phyloP scores from a whole-genome alignment of 371 early-diverging fungal species.

The Syncephalis plumigaleata region DNA sequence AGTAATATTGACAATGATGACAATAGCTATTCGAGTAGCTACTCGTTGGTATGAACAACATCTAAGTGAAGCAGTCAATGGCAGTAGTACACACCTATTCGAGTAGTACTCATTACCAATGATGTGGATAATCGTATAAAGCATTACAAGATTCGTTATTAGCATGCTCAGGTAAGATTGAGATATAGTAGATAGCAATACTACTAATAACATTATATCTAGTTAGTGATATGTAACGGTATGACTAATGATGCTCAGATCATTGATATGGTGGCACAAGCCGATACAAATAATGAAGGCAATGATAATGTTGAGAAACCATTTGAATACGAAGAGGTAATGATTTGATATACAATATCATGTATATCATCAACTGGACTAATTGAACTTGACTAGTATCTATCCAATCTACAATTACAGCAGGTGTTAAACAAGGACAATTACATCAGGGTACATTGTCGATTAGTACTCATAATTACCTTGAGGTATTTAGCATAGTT shows the following conservation, averaged over 20 bases:
- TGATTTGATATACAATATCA: conserved; percentile 1
- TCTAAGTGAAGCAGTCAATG: conserved; percentile 14
- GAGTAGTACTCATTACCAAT: conserved; percentile 66
- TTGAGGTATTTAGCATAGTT: conserved; percentile 61
- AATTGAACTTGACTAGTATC: conserved; percentile 40
- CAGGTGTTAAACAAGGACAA: conserved; percentile 66
- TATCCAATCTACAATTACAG: conserved; percentile 54
- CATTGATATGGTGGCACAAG: conserved; percentile 69
- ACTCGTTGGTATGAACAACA: conserved; percentile 72
- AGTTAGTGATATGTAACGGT: conserved; percentile 31
- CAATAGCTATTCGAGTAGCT: conserved; percentile 65
- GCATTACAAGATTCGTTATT: conserved; percentile 42
- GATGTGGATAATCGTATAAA: conserved; percentile 69
- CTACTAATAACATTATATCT: too few species aligned
- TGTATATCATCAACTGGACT: too few species aligned
- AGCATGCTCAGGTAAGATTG: conserved; percentile 41
- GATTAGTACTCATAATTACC: conserved; percentile 68
- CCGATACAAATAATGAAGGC: conserved; percentile 16
- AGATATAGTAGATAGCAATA: too few species aligned
- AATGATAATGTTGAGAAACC: conserved; percentile 16
- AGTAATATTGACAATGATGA: too few species aligned
- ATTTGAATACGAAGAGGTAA: conserved; percentile 32
- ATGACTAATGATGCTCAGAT: conserved; percentile 54
- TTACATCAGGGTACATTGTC: conserved; percentile 66
- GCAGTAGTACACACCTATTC: conserved; percentile 11